Evolutionary conservation across 176 grass and related monocot genomes (phyloP), one percentile per base, ranked within the genome.

Genomic region (Juncus effusus): DNA sequence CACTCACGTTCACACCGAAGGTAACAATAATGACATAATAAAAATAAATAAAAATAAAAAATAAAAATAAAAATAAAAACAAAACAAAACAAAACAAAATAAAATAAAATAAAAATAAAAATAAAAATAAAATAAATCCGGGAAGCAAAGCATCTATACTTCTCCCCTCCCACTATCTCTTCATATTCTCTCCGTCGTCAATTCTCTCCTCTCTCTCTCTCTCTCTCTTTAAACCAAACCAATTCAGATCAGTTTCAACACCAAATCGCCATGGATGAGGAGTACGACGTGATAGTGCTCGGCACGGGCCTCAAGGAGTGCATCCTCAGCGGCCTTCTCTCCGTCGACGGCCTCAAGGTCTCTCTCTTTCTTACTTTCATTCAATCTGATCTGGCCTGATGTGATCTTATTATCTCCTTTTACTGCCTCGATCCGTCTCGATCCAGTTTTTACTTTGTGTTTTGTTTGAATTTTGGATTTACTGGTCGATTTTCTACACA

Each of bases 261-360:
- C 9, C 44, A 6, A 47, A 9, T 28, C 51, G 76, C 74, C 54
- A 96, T 96, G 93, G 88, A 96, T 79, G 93, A 91, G 51, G 85
- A 96, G 76, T 96, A 96, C 63, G 93, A 96, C 68, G 93, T 96
- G 50, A 86, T 96, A 51, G 93, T 96, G 57, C 64, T 96, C 35
- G 93, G 93, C 54, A 96, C 85, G 49, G 88, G 93, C 28, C 93
- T 96, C 55, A 91, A 96, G 80, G 93, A 96, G 64, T 96, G 93
- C 84, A 96, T 96, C 79, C 80, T 96, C 62, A 96, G 88, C 42
- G 93, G 93, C 59, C 88, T 96, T 62, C 93, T 96, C 65, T 88
- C 93, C 40, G 93, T 96, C 75, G 87, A 96, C 56, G 73, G 91
- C 76, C 84, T 96, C 79, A 96, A 90, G 91, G 91, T 96, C 7